phyloP scores from a whole-genome alignment of 495 filamentous ascomycete species.

The Podospora comata region DNA sequence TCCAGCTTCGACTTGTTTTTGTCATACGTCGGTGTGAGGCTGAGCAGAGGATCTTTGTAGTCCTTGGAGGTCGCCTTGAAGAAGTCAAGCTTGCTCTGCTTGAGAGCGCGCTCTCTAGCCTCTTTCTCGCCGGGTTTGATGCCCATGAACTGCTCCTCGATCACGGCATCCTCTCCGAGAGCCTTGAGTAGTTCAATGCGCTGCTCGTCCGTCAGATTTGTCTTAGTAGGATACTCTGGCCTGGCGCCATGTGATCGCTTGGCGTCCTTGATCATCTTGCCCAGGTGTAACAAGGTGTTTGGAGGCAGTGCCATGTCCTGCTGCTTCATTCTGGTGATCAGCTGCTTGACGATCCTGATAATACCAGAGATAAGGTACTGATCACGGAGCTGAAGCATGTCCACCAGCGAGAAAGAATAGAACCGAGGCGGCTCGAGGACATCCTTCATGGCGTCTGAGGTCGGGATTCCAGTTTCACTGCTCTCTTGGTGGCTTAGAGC shows the following conservation, averaged over 20 bases:
- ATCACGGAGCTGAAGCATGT: conserved; percentile 82
- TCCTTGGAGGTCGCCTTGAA: conserved; percentile 32
- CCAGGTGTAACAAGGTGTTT: conserved; percentile 59
- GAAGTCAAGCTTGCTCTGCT: conserved; percentile 64
- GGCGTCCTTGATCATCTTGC: conserved; percentile 43
- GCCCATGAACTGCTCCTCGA: conserved; percentile 45
- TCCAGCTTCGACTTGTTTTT: conserved; percentile 34
- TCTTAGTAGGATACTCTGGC: conserved; percentile 55
- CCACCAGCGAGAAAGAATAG: conserved; percentile 65
- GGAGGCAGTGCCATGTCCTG: conserved; percentile 64
- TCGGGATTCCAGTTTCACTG: conserved; percentile 45
- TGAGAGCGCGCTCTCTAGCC: conserved; percentile 46
- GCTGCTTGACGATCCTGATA: conserved; percentile 60
- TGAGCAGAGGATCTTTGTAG: conserved; percentile 40
- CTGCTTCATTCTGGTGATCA: conserved; percentile 69
- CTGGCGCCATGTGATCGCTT: conserved; percentile 27
- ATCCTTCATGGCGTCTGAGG: conserved; percentile 46
- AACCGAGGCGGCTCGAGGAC: conserved; percentile 60
- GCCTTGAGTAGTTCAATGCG: conserved; percentile 78
- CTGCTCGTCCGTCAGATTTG: conserved; percentile 70
- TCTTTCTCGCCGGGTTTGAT: conserved; percentile 53
- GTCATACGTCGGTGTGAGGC: conserved; percentile 37
- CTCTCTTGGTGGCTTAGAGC: conserved; percentile 51
- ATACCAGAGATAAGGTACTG: conserved; percentile 73
- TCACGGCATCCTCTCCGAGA: conserved; percentile 67